Evolutionary conservation across 2,329 filamentous ascomycete genomes (phyloP).

Genomic region (Pseudogymnoascus sp.): DNA sequence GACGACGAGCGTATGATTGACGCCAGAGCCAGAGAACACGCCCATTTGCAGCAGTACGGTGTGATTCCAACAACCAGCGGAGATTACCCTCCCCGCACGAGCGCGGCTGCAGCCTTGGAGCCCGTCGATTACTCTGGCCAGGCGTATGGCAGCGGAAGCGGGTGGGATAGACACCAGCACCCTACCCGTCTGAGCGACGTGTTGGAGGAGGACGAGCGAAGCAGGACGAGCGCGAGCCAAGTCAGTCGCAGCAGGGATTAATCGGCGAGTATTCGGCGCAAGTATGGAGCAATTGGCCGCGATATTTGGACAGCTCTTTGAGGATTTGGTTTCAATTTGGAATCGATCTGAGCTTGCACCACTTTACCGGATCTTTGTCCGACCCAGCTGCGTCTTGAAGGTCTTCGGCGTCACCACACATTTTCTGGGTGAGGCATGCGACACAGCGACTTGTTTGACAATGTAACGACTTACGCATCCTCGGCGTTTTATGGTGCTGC

Average conservation of each 20-base stretch:
- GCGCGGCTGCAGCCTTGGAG: constrained; percentile 17
- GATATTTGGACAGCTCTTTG: background rate
- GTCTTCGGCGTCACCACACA: background rate
- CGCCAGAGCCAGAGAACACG: constrained; percentile 21
- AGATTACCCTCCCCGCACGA: constrained; percentile 17
- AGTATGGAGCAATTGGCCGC: background rate
- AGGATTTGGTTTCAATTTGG: background rate
- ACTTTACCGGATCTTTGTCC: constrained; percentile 2
- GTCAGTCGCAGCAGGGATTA: constrained; percentile 12
- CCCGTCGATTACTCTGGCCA: constrained; percentile 56
- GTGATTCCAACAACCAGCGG: constrained; percentile 18
- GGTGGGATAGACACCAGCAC: constrained; percentile 81
- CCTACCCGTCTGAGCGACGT: constrained; percentile 85
- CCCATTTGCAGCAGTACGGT: constrained; percentile 20
- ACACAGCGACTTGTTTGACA: constrained; percentile 6
- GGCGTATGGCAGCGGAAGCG: constrained; percentile 55
- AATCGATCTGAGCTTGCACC: background rate
- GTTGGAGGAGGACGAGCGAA: constrained; percentile 74
- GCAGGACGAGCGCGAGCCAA: constrained; percentile 53
- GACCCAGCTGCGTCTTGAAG: background rate
- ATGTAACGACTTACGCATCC: constrained; percentile 2
- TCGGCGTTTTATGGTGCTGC: constrained; percentile 3
- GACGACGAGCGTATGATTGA: constrained; percentile 47
- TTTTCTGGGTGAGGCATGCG: background rate
- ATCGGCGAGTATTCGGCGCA: constrained; percentile 3